Evolutionary conservation across 352 stramenopile species (phyloP).

Genomic region (Plasmopara halstedii): DNA sequence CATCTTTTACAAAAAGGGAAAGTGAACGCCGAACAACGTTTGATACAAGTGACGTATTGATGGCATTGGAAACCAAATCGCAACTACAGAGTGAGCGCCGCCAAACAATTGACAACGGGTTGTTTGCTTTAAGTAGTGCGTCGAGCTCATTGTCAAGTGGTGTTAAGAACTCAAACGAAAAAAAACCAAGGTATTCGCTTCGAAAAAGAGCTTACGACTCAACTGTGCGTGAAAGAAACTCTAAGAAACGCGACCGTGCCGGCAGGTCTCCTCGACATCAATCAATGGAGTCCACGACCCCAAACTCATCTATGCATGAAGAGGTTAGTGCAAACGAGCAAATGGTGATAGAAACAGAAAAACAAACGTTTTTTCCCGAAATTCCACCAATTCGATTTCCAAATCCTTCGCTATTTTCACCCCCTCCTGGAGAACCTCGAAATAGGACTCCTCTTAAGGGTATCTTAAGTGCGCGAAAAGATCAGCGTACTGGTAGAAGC

Average conservation of each 20-base stretch:
- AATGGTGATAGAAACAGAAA: not conserved
- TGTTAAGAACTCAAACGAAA: conserved; percentile 1
- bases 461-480: conserved; percentile 71
- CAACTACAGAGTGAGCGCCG: conserved; percentile 23
- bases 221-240: conserved; percentile 2
- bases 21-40: conserved; percentile 35
- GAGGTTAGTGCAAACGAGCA: conserved; percentile 3
- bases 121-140: conserved; percentile 32
- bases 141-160: conserved; percentile 6
- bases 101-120: conserved; percentile 51
- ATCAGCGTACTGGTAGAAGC: conserved; percentile 6
- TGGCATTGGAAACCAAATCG: conserved; percentile 7
- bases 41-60: conserved; percentile 38
- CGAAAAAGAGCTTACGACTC: conserved; percentile 25
- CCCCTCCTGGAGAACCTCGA: conserved; percentile 12
- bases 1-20: conserved; percentile 1
- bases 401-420: conserved; percentile 15
- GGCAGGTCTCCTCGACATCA: not conserved
- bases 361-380: conserved; percentile 3
- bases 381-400: conserved; percentile 2
- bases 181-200: conserved; percentile 5
- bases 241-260: conserved; percentile 13
- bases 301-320: conserved; percentile 7
- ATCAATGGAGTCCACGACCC: conserved; percentile 15
- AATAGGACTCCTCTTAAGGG: conserved; percentile 55